Base-by-base conservation (phyloP, 306 rosid genomes). In the Hippophae gyantsensis region DNA sequence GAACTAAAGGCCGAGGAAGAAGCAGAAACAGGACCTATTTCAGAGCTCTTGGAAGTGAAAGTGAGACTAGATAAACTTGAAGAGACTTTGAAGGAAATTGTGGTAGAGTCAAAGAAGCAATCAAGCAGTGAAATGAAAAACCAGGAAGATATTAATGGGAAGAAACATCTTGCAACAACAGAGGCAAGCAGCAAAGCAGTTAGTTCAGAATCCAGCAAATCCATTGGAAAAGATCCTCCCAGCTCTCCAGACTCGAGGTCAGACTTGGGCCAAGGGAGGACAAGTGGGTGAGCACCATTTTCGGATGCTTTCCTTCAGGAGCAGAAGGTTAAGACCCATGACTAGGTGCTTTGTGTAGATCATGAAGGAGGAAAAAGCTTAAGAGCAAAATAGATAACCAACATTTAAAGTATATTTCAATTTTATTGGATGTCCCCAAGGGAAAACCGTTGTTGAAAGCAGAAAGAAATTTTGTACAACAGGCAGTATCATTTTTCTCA, bases 51-150 rank as follows among this genome's bases (percentile, higher is more conserved):
- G 77, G 82, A 86, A 80, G 86, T 93, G 67, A 86, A 73, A 73
- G 81, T 23, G 52, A 86, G 99, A 72, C 84, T 86, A 51, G 82
- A 78, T 27, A 84, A 89, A 68, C 97, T 93, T 27, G 97, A 93
- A 76, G 94, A 82, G 67, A 63, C 82, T 41, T 57, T 92, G 60
- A 85, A 83, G 64, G 96, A 75, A 80, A 88, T 92, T 68, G 84
- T 60, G 42, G 85, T 66, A 55, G 87, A 71, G 73, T 69, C 86
- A 40, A 79, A 76, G 75, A 79, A 74, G 60, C 83, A 77, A 61
- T 55, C 72, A 48, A 44, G 46, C 57, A 54, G 48, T 65, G 59
- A 56, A 52, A 54, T 61, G 5, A 71, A 77, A 70, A 70, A 32
- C 43, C 69, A 57, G 51, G 66, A 55, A 54, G 73, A 40, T 42